Evolutionary conservation across 2,329 filamentous ascomycete genomes (phyloP), one percentile per base, ranked within the genome.

Genomic region (Aspergillus candidus): DNA sequence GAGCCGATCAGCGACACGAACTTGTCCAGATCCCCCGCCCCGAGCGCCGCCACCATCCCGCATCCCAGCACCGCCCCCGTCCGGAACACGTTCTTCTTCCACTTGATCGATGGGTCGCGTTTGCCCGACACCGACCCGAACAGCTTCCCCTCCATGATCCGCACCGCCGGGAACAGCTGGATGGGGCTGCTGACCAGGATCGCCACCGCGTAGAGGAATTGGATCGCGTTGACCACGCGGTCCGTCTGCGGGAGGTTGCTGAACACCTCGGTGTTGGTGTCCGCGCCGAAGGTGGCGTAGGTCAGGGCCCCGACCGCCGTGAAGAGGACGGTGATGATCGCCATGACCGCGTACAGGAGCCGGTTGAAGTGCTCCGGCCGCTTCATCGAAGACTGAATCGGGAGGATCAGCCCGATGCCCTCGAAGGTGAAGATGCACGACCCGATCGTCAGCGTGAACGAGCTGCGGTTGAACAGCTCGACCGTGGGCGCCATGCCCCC

Each of bases 341-440:
- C 75, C 91, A 97, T 97, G 61, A 96, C 88, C 27, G 80, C 76
- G 40, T 82, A 84, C 53, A 97, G 81, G 35, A 97, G 89, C 44
- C 78, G 77, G 43, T 90, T 89, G 65, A 97, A 97, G 64, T 93
- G 90, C 53, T 83, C 74, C 0, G 90, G 93, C 34, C 88, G 76
- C 61, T 83, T 86, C 91, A 97, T 97, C 17, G 89, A 91, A 56
- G 91, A 89, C 67, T 97, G 91, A 46, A 97, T 95, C 0, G 91
- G 91, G 49, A 97, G 94, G 65, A 97, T 93, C 41, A 97, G 79
- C 3, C 91, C 91, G 47, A 97, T 94, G 22, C 91, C 91, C 63
- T 97, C 91, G 61, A 96, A 97, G 0, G 91, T 96, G 70, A 97
- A 97, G 63, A 97, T 96, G 27, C 90, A 91, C 0, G 93, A 97